Percentiles rank a stretch among this genome's conserved stretches.
Evolutionary conservation across 192 early-diverging fungal species (phyloP).

Genomic region (Backusella macrospora): DNA sequence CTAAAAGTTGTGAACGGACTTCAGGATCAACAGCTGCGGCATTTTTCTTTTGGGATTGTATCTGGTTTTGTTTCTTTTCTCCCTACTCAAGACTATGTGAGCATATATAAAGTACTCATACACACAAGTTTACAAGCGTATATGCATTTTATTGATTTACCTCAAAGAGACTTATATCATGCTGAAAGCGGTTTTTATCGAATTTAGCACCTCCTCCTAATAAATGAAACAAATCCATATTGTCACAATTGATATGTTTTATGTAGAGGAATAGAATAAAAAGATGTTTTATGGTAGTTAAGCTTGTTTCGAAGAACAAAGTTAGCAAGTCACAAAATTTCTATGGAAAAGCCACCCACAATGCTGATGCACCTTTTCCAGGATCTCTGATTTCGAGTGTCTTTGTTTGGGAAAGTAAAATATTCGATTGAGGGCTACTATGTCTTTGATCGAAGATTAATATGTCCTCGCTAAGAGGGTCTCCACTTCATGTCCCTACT

Average conservation of each 20-base stretch:
- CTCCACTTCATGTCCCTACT: too few species aligned
- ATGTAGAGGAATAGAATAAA: not conserved
- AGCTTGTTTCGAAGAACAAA: not conserved
- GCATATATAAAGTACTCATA: not conserved
- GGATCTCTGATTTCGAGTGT: too few species aligned
- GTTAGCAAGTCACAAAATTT: not conserved
- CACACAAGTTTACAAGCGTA: not conserved
- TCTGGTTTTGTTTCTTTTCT: constrained; percentile 12
- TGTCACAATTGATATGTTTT: not conserved
- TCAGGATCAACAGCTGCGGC: constrained; percentile 26
- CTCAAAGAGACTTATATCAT: constrained; percentile 84
- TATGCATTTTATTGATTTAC: constrained; percentile 42
- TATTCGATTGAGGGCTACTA: too few species aligned
- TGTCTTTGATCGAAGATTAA: too few species aligned
- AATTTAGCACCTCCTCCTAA: constrained; percentile 89
- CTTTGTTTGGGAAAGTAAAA: too few species aligned
- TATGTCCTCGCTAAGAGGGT: too few species aligned
- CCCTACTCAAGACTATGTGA: not conserved
- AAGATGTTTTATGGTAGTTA: not conserved
- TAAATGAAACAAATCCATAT: constrained; percentile 84
- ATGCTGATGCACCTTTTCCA: too few species aligned
- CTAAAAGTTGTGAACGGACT: constrained; percentile 27
- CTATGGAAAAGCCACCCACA: too few species aligned
- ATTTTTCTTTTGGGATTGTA: constrained; percentile 14
- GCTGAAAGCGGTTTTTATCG: constrained; percentile 78